phyloP scores from a whole-genome alignment of 2,329 filamentous ascomycete genomes.

The Fusarium sp. region DNA sequence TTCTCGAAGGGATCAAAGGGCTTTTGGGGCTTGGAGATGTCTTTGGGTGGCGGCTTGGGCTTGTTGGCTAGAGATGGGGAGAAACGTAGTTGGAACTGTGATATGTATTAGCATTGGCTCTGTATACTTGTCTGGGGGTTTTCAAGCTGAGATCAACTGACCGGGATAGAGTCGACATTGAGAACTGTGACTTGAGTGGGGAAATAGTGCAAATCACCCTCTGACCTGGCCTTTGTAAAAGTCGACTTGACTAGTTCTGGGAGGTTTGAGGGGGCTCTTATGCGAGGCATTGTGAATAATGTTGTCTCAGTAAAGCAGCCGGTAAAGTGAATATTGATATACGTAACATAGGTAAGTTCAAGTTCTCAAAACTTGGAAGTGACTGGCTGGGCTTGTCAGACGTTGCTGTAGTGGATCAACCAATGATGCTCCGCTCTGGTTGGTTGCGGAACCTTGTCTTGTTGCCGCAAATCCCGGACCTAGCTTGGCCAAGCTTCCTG shows the following conservation, averaged over 20 bases:
- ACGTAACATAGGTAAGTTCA: too few relatives aligned
- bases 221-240: conserved; percentile 60
- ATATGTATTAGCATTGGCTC: neutral
- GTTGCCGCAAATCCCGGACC: conserved; percentile 12
- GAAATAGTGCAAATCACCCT: conserved; percentile 64
- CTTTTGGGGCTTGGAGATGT: conserved; percentile 49
- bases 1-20: conserved; percentile 73
- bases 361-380: conserved; percentile 1
- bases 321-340: too few relatives aligned
- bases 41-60: conserved; percentile 59
- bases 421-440: neutral
- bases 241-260: conserved; percentile 62
- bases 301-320: too few relatives aligned
- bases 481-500: conserved; percentile 6
- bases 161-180: conserved; percentile 56
- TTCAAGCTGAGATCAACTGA: conserved; percentile 45
- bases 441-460: neutral
- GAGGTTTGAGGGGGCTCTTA: conserved; percentile 59
- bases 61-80: conserved; percentile 76
- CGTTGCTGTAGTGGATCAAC: neutral
- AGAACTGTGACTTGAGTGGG: conserved; percentile 64
- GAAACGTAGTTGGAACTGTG: conserved; percentile 78
- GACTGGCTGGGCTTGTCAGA: neutral
- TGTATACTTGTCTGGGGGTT: neutral
- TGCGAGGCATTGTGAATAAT: conserved; percentile 50